Base-by-base conservation (phyloP, 371 early-diverging fungal species). In the Mortierella sp. region DNA sequence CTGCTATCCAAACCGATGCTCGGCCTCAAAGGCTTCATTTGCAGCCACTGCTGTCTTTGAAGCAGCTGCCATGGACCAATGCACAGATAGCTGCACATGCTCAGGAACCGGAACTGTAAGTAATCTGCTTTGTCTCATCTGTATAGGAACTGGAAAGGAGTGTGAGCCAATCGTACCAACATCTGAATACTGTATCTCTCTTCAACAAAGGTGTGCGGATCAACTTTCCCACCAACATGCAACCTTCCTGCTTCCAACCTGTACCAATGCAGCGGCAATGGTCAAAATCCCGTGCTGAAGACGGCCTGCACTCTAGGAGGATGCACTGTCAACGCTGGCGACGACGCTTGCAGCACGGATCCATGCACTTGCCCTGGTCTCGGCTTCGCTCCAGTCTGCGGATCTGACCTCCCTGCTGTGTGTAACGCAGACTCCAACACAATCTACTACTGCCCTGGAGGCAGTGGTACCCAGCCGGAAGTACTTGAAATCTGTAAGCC, bases 371-470 rank as follows among this genome's bases (percentile, higher is more conserved):
- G 56, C 49, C 49, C 56, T 28, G 34, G 50, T 17, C 9, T 27
- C 17, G 60, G 60, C 2, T n/a, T 11, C 15, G 28, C 31, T 27
- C 62, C 61, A 11, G 44, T 61, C 27, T 66, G 67, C 32, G 67
- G 67, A 21, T 27, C 54, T 31, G 17, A 28, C 1, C 50, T 68
- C 24, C 60, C 60, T 34, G 32, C 32, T 2, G 8, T 19, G 0
- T 64, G 64, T 46, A 56, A 21, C 21, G 34, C 50, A 7, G 46
- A 50, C 17, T 26, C 57, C 2, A 56, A 32, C 37, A 49, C 50
- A 0, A 56, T 64, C 14, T 64, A 64, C 37, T 6, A 28, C 27
- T 64, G 64, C 31, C 56, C 57, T 19, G 55, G 49, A 24, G 64
- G 56, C 2, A 15, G 17, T 23, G 56, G 51, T 8, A 27, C 50